phyloP scores from a whole-genome alignment of 768 basidiomycete genomes.

The Tylopilus plumbeoviolaceoides region DNA sequence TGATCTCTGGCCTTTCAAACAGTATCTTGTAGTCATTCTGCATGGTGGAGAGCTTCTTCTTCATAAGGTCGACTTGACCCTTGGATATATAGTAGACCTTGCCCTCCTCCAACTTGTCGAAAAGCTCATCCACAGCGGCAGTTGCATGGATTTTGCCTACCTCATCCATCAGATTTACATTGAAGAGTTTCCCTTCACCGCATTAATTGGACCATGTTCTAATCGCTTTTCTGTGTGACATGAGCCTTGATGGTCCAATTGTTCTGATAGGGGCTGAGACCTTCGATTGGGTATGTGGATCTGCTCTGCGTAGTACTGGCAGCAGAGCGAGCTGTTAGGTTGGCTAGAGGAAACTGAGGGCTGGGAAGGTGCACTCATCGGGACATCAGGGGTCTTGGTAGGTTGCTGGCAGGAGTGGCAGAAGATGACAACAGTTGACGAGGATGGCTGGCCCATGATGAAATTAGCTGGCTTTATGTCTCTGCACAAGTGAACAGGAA shows the following conservation, averaged over 20 bases:
- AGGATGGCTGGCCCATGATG: constrained; percentile 74
- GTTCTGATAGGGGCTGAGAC: too few relatives aligned
- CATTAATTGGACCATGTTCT: too few relatives aligned
- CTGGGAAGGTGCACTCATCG: constrained; percentile 31
- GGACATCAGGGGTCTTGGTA: constrained; percentile 23
- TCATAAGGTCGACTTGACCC: too few relatives aligned
- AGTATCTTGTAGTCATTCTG: constrained; percentile 89
- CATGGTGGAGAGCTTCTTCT: too few relatives aligned
- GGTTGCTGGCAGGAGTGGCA: too few relatives aligned
- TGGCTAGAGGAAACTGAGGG: constrained; percentile 23
- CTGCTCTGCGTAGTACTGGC: too few relatives aligned
- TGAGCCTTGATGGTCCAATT: too few relatives aligned
- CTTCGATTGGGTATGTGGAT: too few relatives aligned
- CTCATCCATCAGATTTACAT: constrained; percentile 90
- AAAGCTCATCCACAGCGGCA: constrained; percentile 79
- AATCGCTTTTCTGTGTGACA: too few relatives aligned
- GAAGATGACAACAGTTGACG: too few relatives aligned
- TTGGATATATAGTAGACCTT: constrained; percentile 93
- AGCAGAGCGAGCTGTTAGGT: constrained; percentile 4
- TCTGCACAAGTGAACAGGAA: constrained; percentile 90
- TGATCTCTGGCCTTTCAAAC: constrained; percentile 83
- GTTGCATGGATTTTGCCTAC: constrained; percentile 89
- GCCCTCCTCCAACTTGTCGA: too few relatives aligned
- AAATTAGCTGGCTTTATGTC: constrained; percentile 99
- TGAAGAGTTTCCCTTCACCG: too few relatives aligned